Percentiles rank a stretch among this genome's conserved stretches.
phyloP scores from a whole-genome alignment of 441 rosid species.

The Corymbia calophylla region DNA sequence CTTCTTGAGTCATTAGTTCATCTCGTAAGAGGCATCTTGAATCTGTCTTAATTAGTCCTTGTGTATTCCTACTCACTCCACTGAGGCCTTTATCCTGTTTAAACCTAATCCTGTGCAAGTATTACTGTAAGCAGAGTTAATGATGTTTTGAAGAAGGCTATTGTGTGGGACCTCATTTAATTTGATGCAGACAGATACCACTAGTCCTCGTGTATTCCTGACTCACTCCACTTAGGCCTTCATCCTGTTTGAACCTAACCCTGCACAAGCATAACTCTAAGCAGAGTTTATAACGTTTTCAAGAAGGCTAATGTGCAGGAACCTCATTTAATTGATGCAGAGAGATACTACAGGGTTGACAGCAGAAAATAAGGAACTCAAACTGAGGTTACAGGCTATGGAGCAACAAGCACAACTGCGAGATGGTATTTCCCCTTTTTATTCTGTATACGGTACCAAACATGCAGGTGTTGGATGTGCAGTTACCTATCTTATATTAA shows the following conservation, averaged over 20 bases:
- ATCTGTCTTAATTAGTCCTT: neutral
- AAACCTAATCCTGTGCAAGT: neutral
- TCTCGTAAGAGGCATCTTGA: neutral
- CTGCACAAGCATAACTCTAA: neutral
- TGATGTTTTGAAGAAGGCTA: neutral
- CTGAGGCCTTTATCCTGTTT: neutral
- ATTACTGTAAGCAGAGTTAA: neutral
- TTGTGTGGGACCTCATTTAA: neutral
- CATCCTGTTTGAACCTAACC: neutral
- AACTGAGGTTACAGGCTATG: slow-evolving; percentile 88
- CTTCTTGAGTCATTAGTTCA: neutral
- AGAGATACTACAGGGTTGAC: slow-evolving; percentile 77
- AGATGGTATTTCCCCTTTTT: slow-evolving; percentile 33
- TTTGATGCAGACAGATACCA: slow-evolving; percentile 57
- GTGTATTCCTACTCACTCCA: neutral
- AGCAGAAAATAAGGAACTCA: slow-evolving; percentile 82
- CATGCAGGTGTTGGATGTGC: neutral
- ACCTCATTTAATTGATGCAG: slow-evolving; percentile 27
- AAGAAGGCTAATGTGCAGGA: neutral
- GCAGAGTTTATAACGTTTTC: neutral
- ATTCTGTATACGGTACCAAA: neutral
- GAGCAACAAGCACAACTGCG: slow-evolving; percentile 91
- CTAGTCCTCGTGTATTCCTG: neutral
- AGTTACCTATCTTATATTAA: neutral
- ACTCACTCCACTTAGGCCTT: neutral